Base-by-base conservation (phyloP, 768 basidiomycete species). In the Boletus sp. region DNA sequence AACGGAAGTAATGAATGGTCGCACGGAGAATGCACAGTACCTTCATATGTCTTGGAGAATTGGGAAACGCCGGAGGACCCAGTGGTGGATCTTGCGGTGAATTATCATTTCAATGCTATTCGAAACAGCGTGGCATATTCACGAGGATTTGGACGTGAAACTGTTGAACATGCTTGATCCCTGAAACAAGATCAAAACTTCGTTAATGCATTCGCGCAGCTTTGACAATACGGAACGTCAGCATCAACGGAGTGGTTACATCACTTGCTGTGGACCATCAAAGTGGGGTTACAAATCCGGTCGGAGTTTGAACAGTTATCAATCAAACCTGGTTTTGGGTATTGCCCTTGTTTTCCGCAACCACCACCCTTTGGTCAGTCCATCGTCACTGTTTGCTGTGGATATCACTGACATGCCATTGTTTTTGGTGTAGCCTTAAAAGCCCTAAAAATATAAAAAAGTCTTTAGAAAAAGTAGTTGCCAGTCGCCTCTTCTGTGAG, bases 401-500 rank as follows among this genome's bases (percentile, higher is more conserved):
- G 50, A 15, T 55, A 28, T 52, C 24, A 55, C 60, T 69, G 35
- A 68, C 60, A 33, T 33, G 35, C 58, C 62, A 47, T 57, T 64
- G 61, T 58, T 51, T 56, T 24, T 24, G 24, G 28, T 56, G 55
- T 76, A 83, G 80, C 58, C 77, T 76, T 81, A 84, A 86, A 87
- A 84, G 76, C 76, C 76, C 74, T 67, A 70, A 73, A 72, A 75
- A 78, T 68, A 77, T 80, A 86, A 87, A 88, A 86, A 84, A 77
- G 79, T 77, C 78, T 70, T 77, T 76, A 80, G 77, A 77, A 79
- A 83, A 84, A 84, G 82, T 82, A 82, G 87, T 90, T 86, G 80
- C 80, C 77, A 84, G 78, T 86, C 82, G 71, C 81, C 82, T 86
- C 80, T 79, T 84, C 79, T 87, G 84, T 86, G 67, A 60, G 82